Percentiles rank a stretch among this genome's conserved stretches.
Evolutionary conservation across 371 early-diverging fungal species (phyloP).

Genomic region (Rhizopus delemar): DNA sequence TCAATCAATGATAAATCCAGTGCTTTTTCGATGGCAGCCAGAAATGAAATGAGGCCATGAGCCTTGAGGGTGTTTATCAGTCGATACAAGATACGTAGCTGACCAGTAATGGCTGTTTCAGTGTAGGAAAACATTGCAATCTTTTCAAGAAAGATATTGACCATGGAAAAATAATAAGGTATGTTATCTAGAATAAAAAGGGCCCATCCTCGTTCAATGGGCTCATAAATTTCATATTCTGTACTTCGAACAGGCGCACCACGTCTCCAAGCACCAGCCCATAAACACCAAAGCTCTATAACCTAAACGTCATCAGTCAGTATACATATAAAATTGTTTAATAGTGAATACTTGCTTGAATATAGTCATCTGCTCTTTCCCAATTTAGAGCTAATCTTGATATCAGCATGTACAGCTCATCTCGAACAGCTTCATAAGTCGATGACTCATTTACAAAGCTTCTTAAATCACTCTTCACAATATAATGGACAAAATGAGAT

Average conservation of each 20-base stretch:
- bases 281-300: slow-evolving; percentile 34
- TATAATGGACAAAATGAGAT: slow-evolving; percentile 26
- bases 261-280: slow-evolving; percentile 40
- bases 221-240: slow-evolving; percentile 3
- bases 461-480: slow-evolving; percentile 31
- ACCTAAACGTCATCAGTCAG: slow-evolving; percentile 1
- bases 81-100: slow-evolving; percentile 27
- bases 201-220: slow-evolving; percentile 28
- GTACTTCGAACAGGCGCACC: slow-evolving; percentile 12
- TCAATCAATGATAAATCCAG: slow-evolving; percentile 2
- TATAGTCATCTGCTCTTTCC: slow-evolving; percentile 30
- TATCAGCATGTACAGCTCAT: slow-evolving; percentile 33
- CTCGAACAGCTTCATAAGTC: slow-evolving; percentile 22
- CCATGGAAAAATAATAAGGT: slow-evolving; percentile 29
- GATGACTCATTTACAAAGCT: slow-evolving; percentile 5
- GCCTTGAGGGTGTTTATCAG: slow-evolving; percentile 31
- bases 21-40: slow-evolving; percentile 20
- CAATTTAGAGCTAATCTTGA: slow-evolving; percentile 41
- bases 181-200: slow-evolving; percentile 34
- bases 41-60: slow-evolving; percentile 18
- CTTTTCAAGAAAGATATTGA: slow-evolving; percentile 32
- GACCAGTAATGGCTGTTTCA: slow-evolving; percentile 16
- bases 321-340: neutral
- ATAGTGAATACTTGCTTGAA: slow-evolving; percentile 10
- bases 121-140: slow-evolving; percentile 21